phyloP scores from a whole-genome alignment of 2,329 filamentous ascomycete species.

The Trichoderma sp. region DNA sequence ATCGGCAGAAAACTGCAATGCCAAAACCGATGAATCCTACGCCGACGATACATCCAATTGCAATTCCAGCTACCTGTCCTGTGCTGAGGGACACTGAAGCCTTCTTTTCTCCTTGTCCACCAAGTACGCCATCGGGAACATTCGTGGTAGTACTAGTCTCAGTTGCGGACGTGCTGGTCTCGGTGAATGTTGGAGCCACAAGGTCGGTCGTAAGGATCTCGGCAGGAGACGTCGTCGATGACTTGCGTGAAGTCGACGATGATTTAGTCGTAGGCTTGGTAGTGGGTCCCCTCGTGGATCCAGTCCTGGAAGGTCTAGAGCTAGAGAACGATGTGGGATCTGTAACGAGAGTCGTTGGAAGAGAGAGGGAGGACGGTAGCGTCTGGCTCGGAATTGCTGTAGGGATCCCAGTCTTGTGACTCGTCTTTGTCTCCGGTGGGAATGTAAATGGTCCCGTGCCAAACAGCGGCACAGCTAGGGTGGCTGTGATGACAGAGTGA shows the following conservation, averaged over 20 bases:
- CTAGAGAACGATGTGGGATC: constrained; percentile 29
- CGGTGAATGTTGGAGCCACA: not conserved
- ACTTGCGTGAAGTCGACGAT: not conserved
- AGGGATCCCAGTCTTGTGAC: not conserved
- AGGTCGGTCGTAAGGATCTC: not conserved
- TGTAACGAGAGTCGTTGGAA: constrained; percentile 34
- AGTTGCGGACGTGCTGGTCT: constrained; percentile 5
- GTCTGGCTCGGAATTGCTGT: not conserved
- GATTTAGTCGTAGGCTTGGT: not conserved
- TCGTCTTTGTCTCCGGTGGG: not conserved
- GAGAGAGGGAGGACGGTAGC: constrained; percentile 1
- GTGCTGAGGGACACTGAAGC: constrained; percentile 32
- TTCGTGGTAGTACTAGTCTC: constrained; percentile 8
- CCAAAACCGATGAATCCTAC: constrained; percentile 49
- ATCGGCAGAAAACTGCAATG: constrained; percentile 48
- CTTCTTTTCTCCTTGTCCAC: constrained; percentile 1
- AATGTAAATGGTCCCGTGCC: constrained; percentile 21
- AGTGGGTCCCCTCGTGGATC: not conserved
- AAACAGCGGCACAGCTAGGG: constrained; percentile 32
- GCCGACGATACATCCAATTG: constrained; percentile 53
- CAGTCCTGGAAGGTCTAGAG: not conserved
- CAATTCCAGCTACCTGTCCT: constrained; percentile 59
- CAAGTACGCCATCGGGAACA: not conserved
- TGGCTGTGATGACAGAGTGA: constrained; percentile 59
- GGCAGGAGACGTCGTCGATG: not conserved